phyloP scores from a whole-genome alignment of 2,329 filamentous ascomycete genomes.

The Arthrobotrys sphaeroides region DNA sequence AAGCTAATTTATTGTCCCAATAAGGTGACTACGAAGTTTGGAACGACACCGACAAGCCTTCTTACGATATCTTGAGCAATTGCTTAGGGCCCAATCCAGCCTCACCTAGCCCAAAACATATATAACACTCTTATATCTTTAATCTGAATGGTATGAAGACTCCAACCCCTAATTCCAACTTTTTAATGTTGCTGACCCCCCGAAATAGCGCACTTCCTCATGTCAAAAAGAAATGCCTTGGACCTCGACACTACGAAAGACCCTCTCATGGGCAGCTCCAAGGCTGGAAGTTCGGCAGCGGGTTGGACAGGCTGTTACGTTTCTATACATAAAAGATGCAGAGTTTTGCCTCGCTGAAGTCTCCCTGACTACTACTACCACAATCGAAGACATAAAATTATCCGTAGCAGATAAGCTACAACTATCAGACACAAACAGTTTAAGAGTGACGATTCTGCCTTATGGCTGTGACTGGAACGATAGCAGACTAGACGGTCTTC shows the following conservation, averaged over 20 bases:
- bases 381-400: neutral
- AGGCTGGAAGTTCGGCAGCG: neutral
- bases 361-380: neutral
- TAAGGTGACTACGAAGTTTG: no score
- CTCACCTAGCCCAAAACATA: no score
- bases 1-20: no score
- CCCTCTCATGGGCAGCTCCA: neutral
- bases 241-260: neutral
- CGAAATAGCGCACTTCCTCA: no score
- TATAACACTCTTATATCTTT: no score
- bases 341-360: neutral
- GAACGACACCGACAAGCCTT: no score
- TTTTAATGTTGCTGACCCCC: no score
- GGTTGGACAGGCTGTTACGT: neutral
- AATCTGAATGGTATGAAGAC: no score
- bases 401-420: neutral
- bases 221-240: neutral
- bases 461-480: neutral
- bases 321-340: neutral
- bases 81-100: no score
- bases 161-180: no score
- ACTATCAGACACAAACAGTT: neutral
- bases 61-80: no score
- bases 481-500: neutral
- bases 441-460: neutral